Percentiles rank a stretch among this genome's conserved stretches.
Conservation (phyloP, 148 eudicot species). For the Amaranthus cruentus region DNA sequence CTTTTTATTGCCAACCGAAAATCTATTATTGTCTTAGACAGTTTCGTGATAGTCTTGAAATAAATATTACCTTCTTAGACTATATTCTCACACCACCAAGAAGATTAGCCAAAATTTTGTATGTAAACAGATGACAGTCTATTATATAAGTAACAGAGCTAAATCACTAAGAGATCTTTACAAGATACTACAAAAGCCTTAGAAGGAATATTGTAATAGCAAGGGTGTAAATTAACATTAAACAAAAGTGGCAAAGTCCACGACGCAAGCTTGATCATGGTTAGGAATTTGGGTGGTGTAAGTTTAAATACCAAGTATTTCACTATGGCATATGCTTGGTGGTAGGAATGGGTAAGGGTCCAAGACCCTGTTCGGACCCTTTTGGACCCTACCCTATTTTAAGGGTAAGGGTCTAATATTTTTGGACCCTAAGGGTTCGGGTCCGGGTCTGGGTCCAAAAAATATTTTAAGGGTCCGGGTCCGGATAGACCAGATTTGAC, state of each 20-base stretch:
- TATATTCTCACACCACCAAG: slow-evolving; percentile 86
- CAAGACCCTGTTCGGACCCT: too few relatives aligned
- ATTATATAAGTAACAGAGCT: not conserved
- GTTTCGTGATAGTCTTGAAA: slow-evolving; percentile 47
- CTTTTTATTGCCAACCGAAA: slow-evolving; percentile 36
- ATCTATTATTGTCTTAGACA: slow-evolving; percentile 32
- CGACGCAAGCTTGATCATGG: not conserved
- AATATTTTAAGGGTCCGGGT: too few relatives aligned
- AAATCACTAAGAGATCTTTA: not conserved
- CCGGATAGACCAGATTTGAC: too few relatives aligned
- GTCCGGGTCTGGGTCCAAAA: too few relatives aligned
- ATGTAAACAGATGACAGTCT: slow-evolving; percentile 57
- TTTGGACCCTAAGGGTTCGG: too few relatives aligned
- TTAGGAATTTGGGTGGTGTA: too few relatives aligned
- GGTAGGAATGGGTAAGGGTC: too few relatives aligned
- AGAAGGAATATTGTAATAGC: not conserved
- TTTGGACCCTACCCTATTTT: too few relatives aligned
- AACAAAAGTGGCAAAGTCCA: not conserved
- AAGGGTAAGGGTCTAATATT: too few relatives aligned
- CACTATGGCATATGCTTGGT: too few relatives aligned
- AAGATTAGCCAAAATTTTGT: slow-evolving; percentile 75
- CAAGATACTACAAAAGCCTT: not conserved
- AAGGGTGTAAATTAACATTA: not conserved
- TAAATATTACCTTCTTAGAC: slow-evolving; percentile 74
- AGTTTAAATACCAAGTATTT: not conserved